Evolutionary conservation across 768 basidiomycete species (phyloP), one percentile per base, ranked within the genome.

Genomic region (Tulasnella sp.): DNA sequence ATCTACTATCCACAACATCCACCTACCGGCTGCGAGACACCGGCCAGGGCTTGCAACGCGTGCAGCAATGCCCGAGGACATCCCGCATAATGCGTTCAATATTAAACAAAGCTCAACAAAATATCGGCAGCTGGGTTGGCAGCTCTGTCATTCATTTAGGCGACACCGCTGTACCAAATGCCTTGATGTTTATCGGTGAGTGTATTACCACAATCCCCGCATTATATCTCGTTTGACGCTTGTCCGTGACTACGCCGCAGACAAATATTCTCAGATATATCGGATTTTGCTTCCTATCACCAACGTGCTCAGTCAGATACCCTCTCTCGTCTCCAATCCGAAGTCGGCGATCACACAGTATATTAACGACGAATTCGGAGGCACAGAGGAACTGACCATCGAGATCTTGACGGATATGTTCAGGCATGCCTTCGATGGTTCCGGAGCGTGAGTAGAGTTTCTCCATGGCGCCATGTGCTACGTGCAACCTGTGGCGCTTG

Each of bases 201-300:
- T 45, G 15, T 35, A 14, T 46, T 17, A 12, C 29, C 41, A 7
- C 5, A 42, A n/a, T n/a, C 21, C 8, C 51, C 51, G 8, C n/a
- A 4, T 21, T 21, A n/a, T 7, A 37, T 55, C 29, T 53, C n/a
- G 25, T 29, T 31, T 19, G 3, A 15, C 27, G 15, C 32, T 57
- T 32, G 31, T 17, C 12, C 21, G 2, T 2, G n/a, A 27, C 5
- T 23, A 14, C 21, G 17, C 8, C 21, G 8, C 43, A 77, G 77
- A 91, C 76, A 91, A 91, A 67, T 91, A 91, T 70, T 87, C 87
- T 11, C 88, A 91, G 66, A 84, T 91, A 46, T 91, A 90, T 70
- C 84, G 88, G 63, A 91, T 91, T 65, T 79, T 90, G 19, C 74
- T 90, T 23, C 88, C 88, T 3, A 84, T 91, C 58, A 89, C 86